These are phyloP conservation scores for Pisolithus marmoratus DNA, from an alignment of 768 basidiomycete species.

Conservation along the genomic window DNA sequence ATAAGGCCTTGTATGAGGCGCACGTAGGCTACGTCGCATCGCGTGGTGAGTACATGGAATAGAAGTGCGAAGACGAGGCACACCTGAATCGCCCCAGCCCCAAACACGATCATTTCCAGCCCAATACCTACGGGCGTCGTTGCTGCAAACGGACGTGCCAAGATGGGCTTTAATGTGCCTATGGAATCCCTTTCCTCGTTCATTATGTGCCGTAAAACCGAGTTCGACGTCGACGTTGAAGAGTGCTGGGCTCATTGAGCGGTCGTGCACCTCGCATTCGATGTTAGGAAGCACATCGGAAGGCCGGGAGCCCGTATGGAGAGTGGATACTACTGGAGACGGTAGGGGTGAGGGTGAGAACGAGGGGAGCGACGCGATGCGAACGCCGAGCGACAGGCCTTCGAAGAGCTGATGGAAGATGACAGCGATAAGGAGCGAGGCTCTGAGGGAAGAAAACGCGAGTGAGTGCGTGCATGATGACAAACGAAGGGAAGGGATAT, in stretches of 20 bases:
- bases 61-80: constrained; percentile 6
- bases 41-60: background rate
- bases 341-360: background rate
- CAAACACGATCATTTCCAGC: constrained; percentile 48
- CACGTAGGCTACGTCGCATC: constrained; percentile 35
- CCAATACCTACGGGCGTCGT: constrained; percentile 69
- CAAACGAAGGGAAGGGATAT: background rate
- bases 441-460: constrained; percentile 26
- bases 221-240: background rate
- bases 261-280: background rate
- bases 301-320: no score
- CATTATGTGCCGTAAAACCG: background rate
- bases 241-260: background rate
- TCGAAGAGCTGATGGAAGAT: constrained; percentile 83
- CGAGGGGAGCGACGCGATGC: constrained; percentile 63
- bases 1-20: constrained; percentile 63
- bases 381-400: constrained; percentile 74
- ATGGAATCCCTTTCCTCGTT: constrained; percentile 5
- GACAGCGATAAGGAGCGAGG: constrained; percentile 67
- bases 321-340: no score
- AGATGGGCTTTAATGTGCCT: constrained; percentile 41
- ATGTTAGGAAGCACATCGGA: background rate
- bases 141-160: constrained; percentile 62
- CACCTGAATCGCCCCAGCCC: constrained; percentile 24
- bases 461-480: background rate